phyloP scores from a whole-genome alignment of 2,329 filamentous ascomycete genomes.

The Claviceps sp. region DNA sequence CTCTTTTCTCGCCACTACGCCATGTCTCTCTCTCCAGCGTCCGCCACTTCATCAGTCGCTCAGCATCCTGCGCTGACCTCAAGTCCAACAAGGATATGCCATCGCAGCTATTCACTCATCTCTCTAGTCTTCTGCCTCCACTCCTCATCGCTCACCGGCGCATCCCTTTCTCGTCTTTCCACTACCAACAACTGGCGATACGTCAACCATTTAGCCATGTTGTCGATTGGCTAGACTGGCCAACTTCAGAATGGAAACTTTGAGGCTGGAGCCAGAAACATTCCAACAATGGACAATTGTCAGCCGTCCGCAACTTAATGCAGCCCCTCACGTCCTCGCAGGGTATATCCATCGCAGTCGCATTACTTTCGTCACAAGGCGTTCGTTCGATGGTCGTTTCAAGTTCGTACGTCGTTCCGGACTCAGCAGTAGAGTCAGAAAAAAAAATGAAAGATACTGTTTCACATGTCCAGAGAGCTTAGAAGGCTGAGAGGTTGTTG shows the following conservation, averaged over 20 bases:
- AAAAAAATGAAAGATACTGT: slow-evolving; percentile 15
- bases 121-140: slow-evolving; percentile 12
- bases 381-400: slow-evolving; percentile 16
- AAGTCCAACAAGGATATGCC: not conserved
- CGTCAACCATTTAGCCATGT: not conserved
- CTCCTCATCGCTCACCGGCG: slow-evolving; percentile 16
- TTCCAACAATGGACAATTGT: not conserved
- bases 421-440: slow-evolving; percentile 18
- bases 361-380: slow-evolving; percentile 21
- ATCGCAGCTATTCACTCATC: not conserved
- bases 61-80: not conserved
- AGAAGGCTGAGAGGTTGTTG: not conserved
- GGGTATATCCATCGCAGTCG: slow-evolving; percentile 30
- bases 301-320: slow-evolving; percentile 18
- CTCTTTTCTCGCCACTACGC: not conserved
- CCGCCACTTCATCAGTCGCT: not conserved
- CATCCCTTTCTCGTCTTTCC: slow-evolving; percentile 13
- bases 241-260: not conserved
- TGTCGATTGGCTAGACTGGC: not conserved
- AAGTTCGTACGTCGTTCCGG: slow-evolving; percentile 17
- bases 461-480: slow-evolving; percentile 7
- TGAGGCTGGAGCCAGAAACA: not conserved
- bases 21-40: not conserved
- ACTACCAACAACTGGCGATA: slow-evolving; percentile 14
- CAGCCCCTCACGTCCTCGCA: slow-evolving; percentile 23